Base-by-base conservation (phyloP, 495 filamentous ascomycete species). In the Aspergillus cavernicola region DNA sequence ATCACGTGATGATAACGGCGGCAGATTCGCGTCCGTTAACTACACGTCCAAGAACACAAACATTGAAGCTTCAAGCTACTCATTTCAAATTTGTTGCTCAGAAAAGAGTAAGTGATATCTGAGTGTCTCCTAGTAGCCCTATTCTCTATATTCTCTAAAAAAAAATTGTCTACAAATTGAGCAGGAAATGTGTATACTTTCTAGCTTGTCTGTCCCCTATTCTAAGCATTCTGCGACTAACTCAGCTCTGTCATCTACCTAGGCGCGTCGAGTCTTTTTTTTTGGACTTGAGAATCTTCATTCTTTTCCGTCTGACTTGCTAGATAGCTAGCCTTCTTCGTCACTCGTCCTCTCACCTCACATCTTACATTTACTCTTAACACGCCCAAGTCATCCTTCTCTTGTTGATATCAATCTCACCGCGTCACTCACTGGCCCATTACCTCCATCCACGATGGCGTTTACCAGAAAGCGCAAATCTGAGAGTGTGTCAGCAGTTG, bases 391-490 rank as follows among this genome's bases (percentile, higher is more conserved):
- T 28, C 24, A 31, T 41, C 40, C 45, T 38, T 49, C 50, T n/a
- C n/a, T n/a, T n/a, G n/a, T n/a, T n/a, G 38, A 39, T 46, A 42
- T 43, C 20, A n/a, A 43, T 41, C 42, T 55, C 10, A 16, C 23
- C 19, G 16, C 19, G 33, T 23, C 33, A n/a, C 43, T 41, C 40
- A 19, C 40, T 35, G 46, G 20, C 36, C 20, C 48, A n/a, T 50
- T 45, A 12, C 24, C 33, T 18, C 4, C 22, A 29, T 24, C 39
- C 23, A 44, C 16, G 51, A 69, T 69, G 67, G 56, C 64, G 29
- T 52, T 55, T 22, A 62, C 63, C 10, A 51, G 35, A 40, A 64
- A 61, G 57, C 67, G 67, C 52, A 70, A 65, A 52, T 58, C 64
- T 11, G 62, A 59, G 35, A 57, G 51, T 50, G 57, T 44, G 12